Conservation (phyloP, 1,139 yeast species). For the Kazachstania sp. region DNA sequence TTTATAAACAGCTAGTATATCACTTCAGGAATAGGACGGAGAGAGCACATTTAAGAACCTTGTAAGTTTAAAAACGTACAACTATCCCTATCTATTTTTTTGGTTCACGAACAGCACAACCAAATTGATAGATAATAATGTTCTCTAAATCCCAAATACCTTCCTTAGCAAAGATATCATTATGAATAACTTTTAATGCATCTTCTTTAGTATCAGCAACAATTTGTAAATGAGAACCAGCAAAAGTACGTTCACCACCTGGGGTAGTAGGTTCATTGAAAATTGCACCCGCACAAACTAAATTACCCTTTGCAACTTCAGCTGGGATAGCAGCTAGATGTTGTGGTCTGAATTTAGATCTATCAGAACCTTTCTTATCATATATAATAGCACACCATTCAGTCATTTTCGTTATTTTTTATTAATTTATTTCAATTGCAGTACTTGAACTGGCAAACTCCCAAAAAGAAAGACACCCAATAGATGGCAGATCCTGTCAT, state of each 20-base stretch:
- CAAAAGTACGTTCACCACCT: conserved; percentile 46
- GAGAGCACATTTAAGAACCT: too few relatives aligned
- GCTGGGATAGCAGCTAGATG: conserved; percentile 53
- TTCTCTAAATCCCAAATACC: conserved; percentile 74
- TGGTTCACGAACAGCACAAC: conserved; percentile 39
- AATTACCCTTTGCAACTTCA: conserved; percentile 43
- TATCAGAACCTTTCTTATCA: conserved; percentile 59
- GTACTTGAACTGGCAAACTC: too few relatives aligned
- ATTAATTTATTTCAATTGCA: neutral
- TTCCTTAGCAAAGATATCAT: conserved; percentile 52
- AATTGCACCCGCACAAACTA: conserved; percentile 60
- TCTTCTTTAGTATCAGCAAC: conserved; percentile 57
- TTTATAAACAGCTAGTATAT: too few relatives aligned
- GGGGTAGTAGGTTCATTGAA: conserved; percentile 38
- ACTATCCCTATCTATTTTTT: conserved; percentile 23
- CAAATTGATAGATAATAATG: conserved; percentile 51
- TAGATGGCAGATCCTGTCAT: too few relatives aligned
- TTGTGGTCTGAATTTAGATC: conserved; percentile 45
- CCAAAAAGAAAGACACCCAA: too few relatives aligned
- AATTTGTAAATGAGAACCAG: conserved; percentile 61
- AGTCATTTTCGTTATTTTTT: conserved; percentile 27
- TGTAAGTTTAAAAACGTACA: too few relatives aligned
- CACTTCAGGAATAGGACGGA: too few relatives aligned
- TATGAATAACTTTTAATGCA: conserved; percentile 51
- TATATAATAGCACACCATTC: conserved; percentile 67